Conservation (phyloP, 2,329 filamentous ascomycete species). For the Aspergillus fructus region DNA sequence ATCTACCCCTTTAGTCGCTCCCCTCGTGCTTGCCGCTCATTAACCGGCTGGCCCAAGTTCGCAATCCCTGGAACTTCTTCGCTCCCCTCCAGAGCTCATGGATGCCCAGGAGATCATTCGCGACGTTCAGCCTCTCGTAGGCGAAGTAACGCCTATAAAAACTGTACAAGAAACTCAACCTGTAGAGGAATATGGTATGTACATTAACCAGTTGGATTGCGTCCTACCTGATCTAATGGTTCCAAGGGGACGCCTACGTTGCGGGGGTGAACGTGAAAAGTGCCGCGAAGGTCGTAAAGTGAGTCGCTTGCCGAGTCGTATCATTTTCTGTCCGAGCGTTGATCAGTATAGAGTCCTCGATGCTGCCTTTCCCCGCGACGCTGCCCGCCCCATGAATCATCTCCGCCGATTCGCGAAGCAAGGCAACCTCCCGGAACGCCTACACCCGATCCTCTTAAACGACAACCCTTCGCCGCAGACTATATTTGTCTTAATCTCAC, state of each 20-base stretch:
- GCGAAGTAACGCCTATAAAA: slow-evolving; percentile 40
- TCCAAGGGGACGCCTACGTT: slow-evolving; percentile 42
- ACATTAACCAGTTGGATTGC: background rate
- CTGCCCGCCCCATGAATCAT: slow-evolving; percentile 34
- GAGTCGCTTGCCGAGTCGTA: slow-evolving; percentile 10
- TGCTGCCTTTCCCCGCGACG: slow-evolving; percentile 34
- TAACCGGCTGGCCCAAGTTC: background rate
- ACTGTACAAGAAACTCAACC: slow-evolving; percentile 46
- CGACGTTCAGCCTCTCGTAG: slow-evolving; percentile 30
- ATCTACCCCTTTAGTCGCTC: background rate
- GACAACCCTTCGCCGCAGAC: slow-evolving; percentile 26
- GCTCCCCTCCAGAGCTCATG: slow-evolving; percentile 15
- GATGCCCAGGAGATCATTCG: slow-evolving; percentile 23
- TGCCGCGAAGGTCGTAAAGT: slow-evolving; percentile 47
- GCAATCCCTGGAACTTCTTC: background rate
- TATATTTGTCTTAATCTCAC: slow-evolving; percentile 43
- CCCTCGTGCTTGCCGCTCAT: background rate
- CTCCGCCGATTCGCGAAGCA: slow-evolving; percentile 43
- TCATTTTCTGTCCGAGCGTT: background rate
- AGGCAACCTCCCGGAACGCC: slow-evolving; percentile 31
- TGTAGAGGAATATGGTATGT: slow-evolving; percentile 42
- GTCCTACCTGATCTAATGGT: slow-evolving; percentile 7
- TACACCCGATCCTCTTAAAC: slow-evolving; percentile 25
- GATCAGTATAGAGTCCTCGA: slow-evolving; percentile 37
- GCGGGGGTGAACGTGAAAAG: slow-evolving; percentile 46